These are phyloP conservation scores for Penicillium corylophilum DNA, from an alignment of 2,329 filamentous ascomycete genomes.

Conservation along the genomic window DNA sequence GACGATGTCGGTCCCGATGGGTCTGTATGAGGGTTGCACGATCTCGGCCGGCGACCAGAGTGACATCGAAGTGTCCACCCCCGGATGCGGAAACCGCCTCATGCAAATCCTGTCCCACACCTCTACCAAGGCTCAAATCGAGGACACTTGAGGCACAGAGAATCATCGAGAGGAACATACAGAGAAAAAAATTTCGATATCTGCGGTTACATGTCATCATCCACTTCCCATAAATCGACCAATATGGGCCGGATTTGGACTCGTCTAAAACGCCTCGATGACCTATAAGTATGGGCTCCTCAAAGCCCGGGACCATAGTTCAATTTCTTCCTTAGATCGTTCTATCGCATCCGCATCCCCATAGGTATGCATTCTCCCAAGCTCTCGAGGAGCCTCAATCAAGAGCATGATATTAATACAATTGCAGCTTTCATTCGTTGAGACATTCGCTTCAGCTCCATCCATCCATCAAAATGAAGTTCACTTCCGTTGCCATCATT, in stretches of 20 bases:
- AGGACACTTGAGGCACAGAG: constrained; percentile 14
- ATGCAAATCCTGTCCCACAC: constrained; percentile 7
- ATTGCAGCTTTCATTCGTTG: constrained; percentile 21
- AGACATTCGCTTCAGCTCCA: constrained; percentile 18
- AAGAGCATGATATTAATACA: constrained; percentile 2
- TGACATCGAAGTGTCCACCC: constrained; percentile 16
- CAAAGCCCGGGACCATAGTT: neutral
- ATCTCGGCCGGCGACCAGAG: constrained; percentile 9
- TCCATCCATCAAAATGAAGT: constrained; percentile 28
- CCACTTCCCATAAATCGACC: constrained; percentile 3
- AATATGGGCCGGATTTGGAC: constrained; percentile 21
- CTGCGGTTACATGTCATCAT: constrained; percentile 19
- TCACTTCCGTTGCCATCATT: constrained; percentile 24
- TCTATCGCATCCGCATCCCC: constrained; percentile 7
- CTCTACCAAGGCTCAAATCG: constrained; percentile 9
- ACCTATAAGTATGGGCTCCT: constrained; percentile 22
- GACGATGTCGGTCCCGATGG: neutral
- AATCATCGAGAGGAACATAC: constrained; percentile 12
- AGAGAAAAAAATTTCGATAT: constrained; percentile 6
- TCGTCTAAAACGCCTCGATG: neutral
- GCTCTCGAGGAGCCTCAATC: too few relatives aligned
- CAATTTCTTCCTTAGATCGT: neutral
- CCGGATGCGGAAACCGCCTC: constrained; percentile 24
- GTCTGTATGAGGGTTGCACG: neutral
- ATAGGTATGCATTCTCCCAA: constrained; percentile 8